Evolutionary conservation across 805 yeast genomes (phyloP).

Genomic region (Hanseniaspora meyeri): DNA sequence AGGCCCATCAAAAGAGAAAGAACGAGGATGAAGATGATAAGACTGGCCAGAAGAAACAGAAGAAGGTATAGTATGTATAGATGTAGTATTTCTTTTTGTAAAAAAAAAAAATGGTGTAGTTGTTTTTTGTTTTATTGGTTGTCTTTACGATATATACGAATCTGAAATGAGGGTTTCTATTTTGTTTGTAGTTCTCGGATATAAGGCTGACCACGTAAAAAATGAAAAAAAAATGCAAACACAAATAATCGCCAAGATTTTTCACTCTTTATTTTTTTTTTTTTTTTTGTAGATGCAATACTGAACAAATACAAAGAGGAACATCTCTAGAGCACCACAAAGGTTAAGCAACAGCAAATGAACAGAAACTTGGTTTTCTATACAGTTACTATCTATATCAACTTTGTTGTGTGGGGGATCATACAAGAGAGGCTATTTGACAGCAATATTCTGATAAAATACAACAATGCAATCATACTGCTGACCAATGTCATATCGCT

Average conservation of each 20-base stretch:
- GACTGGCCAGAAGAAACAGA: background rate
- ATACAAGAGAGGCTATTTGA: conserved; percentile 73
- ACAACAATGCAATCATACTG: conserved; percentile 47
- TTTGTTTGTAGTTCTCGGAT: too few relatives aligned
- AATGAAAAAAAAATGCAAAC: too few relatives aligned
- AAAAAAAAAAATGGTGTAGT: too few relatives aligned
- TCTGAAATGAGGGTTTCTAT: too few relatives aligned
- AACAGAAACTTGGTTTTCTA: conserved; percentile 22
- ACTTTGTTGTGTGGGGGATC: conserved; percentile 84
- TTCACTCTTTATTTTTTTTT: background rate
- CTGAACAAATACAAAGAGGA: too few relatives aligned
- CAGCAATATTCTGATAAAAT: conserved; percentile 56
- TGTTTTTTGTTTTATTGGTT: too few relatives aligned
- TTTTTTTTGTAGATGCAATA: too few relatives aligned
- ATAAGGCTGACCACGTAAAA: too few relatives aligned
- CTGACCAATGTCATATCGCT: conserved; percentile 65
- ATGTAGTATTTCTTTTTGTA: too few relatives aligned
- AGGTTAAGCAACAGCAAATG: conserved; percentile 1
- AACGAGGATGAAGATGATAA: background rate
- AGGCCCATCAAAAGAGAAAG: background rate
- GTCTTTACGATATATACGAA: too few relatives aligned
- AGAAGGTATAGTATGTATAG: background rate
- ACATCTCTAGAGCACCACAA: too few relatives aligned
- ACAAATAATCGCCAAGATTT: too few relatives aligned
- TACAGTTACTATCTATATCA: conserved; percentile 59